phyloP scores from a whole-genome alignment of 495 filamentous ascomycete genomes.

The Penicillium macrosclerotiorum region DNA sequence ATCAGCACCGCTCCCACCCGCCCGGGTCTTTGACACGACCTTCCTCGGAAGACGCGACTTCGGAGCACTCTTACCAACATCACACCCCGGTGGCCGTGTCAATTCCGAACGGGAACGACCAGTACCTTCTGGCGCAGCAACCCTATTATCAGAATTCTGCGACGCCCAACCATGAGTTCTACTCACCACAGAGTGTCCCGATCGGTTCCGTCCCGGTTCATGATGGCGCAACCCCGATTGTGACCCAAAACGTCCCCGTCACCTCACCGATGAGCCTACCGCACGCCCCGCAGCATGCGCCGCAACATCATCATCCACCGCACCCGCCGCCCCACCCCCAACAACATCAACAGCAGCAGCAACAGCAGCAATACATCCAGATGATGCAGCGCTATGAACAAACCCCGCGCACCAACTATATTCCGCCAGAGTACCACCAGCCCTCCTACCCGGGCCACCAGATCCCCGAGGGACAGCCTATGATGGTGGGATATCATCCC shows the following conservation, averaged over 20 bases:
- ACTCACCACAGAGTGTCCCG: constrained; percentile 33
- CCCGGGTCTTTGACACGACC: constrained; percentile 50
- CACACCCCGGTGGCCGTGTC: constrained; percentile 29
- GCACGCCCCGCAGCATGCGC: constrained; percentile 36
- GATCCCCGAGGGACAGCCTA: constrained; percentile 31
- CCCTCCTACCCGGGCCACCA: constrained; percentile 29
- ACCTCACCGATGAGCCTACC: constrained; percentile 33
- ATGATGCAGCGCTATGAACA: constrained; percentile 41
- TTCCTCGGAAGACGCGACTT: constrained; percentile 41
- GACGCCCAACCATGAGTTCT: constrained; percentile 40
- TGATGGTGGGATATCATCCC: constrained; percentile 40
- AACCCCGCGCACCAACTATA: constrained; percentile 32
- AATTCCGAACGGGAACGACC: constrained; percentile 34
- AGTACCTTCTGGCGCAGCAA: constrained; percentile 41
- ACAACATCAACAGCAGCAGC: constrained; percentile 24
- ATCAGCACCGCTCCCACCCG: constrained; percentile 68
- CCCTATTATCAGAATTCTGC: constrained; percentile 37
- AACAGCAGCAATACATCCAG: constrained; percentile 36
- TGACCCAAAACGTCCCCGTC: constrained; percentile 31
- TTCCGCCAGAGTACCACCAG: constrained; percentile 38
- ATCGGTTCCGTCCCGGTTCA: constrained; percentile 34
- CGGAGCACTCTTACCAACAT: constrained; percentile 40
- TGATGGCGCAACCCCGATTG: constrained; percentile 28
- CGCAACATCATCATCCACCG: constrained; percentile 34
- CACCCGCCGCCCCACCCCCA: constrained; percentile 32